Conservation (phyloP, 1,284 basidiomycete genomes). For the Microbotryomycetes sp. region DNA sequence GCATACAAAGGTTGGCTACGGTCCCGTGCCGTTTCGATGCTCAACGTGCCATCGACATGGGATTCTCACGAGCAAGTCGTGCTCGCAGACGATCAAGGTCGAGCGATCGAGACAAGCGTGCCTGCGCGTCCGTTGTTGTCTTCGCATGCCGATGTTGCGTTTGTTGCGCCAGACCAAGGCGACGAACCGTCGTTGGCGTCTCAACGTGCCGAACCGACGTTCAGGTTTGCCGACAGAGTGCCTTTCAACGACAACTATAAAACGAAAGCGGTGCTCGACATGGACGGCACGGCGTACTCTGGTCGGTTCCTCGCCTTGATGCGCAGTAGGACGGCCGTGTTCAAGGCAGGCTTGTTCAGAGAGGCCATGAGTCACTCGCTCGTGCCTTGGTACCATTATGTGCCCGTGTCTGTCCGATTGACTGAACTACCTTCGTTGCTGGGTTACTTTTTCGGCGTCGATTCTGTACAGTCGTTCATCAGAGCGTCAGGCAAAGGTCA, state of each 20-base stretch:
- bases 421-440: conserved; percentile 15
- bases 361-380: conserved; percentile 11
- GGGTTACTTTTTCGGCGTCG: conserved; percentile 19
- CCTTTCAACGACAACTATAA: conserved; percentile 14
- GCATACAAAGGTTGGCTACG: conserved; percentile 20
- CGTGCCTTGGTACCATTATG: conserved; percentile 24
- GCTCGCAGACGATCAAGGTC: neutral
- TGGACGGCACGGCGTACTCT: conserved; percentile 26
- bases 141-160: conserved; percentile 17
- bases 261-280: conserved; percentile 13
- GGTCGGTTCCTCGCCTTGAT: conserved; percentile 18
- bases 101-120: neutral
- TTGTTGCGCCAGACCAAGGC: conserved; percentile 12
- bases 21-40: conserved; percentile 9
- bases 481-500: neutral
- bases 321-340: conserved; percentile 4
- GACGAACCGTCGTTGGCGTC: neutral
- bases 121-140: neutral
- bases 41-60: conserved; percentile 18
- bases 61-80: conserved; percentile 3
- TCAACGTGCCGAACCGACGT: conserved; percentile 17
- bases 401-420: conserved; percentile 10
- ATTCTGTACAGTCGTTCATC: neutral
- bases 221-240: conserved; percentile 10
- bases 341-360: conserved; percentile 9